Percentiles rank a stretch among this genome's conserved stretches.
These are phyloP conservation scores for Millerozyma miso DNA, from an alignment of 805 yeast genomes.

Conservation along the genomic window DNA sequence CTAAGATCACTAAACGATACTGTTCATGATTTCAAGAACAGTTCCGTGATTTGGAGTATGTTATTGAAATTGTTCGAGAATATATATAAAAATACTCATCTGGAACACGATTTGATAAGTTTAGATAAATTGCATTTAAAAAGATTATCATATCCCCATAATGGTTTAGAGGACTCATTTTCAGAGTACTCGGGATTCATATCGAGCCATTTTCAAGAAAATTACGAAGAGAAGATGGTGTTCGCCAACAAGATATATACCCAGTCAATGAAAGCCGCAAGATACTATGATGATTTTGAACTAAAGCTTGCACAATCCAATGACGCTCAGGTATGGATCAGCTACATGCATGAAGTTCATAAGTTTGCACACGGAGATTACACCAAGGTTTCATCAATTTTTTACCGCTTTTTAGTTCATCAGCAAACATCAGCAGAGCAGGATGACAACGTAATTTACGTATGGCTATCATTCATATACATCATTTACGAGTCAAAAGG, in stretches of 20 bases:
- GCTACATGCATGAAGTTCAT: constrained; percentile 26
- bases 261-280: constrained; percentile 21
- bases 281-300: constrained; percentile 36
- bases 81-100: constrained; percentile 2
- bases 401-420: constrained; percentile 25
- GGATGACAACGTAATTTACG: constrained; percentile 13
- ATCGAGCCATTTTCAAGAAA: constrained; percentile 18
- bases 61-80: constrained; percentile 7
- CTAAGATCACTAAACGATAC: constrained; percentile 18
- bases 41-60: constrained; percentile 18
- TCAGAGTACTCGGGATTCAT: constrained; percentile 38
- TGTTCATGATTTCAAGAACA: constrained; percentile 20
- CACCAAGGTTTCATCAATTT: constrained; percentile 15
- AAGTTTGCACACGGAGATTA: constrained; percentile 13
- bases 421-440: constrained; percentile 3
- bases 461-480: constrained; percentile 29
- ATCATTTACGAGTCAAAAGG: constrained; percentile 18
- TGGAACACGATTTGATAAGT: constrained; percentile 12
- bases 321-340: constrained; percentile 22
- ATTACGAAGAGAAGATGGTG: constrained; percentile 34
- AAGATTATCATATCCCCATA: constrained; percentile 40
- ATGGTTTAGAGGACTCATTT: constrained; percentile 35
- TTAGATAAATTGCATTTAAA: constrained; percentile 20
- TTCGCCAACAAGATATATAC: constrained; percentile 30
- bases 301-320: constrained; percentile 12